These are phyloP conservation scores for Cutaneotrichosporon sp. DNA, from an alignment of 1,284 basidiomycete genomes.

Conservation along the genomic window DNA sequence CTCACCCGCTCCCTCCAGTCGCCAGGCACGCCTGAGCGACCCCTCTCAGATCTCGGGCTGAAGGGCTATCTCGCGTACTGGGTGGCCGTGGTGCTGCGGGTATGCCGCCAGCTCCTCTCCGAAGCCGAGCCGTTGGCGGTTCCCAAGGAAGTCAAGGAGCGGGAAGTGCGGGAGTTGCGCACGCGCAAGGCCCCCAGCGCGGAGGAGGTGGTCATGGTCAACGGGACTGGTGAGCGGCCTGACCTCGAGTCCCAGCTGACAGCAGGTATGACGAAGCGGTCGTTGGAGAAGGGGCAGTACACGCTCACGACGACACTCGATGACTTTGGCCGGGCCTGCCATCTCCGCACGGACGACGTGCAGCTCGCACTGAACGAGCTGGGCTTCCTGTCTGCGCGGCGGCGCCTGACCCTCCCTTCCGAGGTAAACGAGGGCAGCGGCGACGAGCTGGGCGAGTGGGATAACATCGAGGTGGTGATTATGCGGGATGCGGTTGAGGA, in stretches of 20 bases:
- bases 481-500: constrained; percentile 66
- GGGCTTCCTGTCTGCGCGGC: constrained; percentile 60
- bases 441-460: constrained; percentile 38
- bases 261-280: constrained; percentile 5
- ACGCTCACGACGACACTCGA: constrained; percentile 61
- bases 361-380: constrained; percentile 83
- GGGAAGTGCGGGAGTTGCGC: constrained; percentile 20
- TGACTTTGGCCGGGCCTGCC: constrained; percentile 71
- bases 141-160: neutral
- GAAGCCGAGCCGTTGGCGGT: neutral
- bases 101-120: constrained; percentile 59
- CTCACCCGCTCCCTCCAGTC: constrained; percentile 63
- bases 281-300: constrained; percentile 24
- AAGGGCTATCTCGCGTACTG: constrained; percentile 89
- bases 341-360: constrained; percentile 76
- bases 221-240: constrained; percentile 25
- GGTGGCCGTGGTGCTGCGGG: constrained; percentile 76
- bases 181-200: neutral
- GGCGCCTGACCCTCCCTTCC: constrained; percentile 11
- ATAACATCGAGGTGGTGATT: constrained; percentile 52
- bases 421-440: constrained; percentile 24
- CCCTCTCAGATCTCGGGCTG: constrained; percentile 85
- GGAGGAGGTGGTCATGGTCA: constrained; percentile 15
- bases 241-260: constrained; percentile 1
- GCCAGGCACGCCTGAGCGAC: constrained; percentile 89